Evolutionary conservation across 1,284 basidiomycete species (phyloP), one percentile per base, ranked within the genome.

Genomic region (Ganoderma lucidum): DNA sequence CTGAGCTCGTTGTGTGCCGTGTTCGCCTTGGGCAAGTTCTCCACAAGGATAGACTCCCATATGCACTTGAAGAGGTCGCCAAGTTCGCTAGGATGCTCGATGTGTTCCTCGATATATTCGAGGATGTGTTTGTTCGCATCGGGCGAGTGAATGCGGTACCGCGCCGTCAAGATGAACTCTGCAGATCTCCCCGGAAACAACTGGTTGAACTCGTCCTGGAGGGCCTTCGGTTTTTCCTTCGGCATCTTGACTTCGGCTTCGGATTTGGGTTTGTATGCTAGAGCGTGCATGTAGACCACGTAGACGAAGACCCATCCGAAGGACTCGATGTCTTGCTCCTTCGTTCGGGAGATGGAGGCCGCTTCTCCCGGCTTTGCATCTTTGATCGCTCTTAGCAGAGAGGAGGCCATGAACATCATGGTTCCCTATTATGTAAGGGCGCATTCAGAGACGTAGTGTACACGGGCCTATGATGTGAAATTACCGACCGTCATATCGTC

Each of bases 231-330:
- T 41, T 41, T 14, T 6, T 9, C 12, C 39, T 9, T 41, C 28
- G 12, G 12, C n/a, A 6, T 0, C 28, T 55, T 17, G 6, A 10
- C 12, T 17, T 30, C 15, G 23, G 53, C 10, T 28, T 30, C 30
- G 10, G 32, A 23, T 23, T 23, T 23, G 23, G 23, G 23, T 23
- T 23, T 23, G 23, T 23, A 23, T 23, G 23, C 23, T 28, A 55
- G 53, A 8, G 53, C 53, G 28, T 14, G 30, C 30, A 12, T 30
- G 28, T 55, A 55, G 28, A 55, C 53, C 3, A 15, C 53, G 28
- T 14, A 55, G 53, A 55, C 12, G 53, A 55, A 55, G 30, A 55
- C 53, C 28, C 53, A 55, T 12, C 12, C 53, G 53, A 55, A 55
- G 53, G 53, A 55, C 30, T 55, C 53, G 23, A 55, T 9, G 30